Evolutionary conservation across 495 filamentous ascomycete species (phyloP).

Genomic region (Talaromyces borbonicus): DNA sequence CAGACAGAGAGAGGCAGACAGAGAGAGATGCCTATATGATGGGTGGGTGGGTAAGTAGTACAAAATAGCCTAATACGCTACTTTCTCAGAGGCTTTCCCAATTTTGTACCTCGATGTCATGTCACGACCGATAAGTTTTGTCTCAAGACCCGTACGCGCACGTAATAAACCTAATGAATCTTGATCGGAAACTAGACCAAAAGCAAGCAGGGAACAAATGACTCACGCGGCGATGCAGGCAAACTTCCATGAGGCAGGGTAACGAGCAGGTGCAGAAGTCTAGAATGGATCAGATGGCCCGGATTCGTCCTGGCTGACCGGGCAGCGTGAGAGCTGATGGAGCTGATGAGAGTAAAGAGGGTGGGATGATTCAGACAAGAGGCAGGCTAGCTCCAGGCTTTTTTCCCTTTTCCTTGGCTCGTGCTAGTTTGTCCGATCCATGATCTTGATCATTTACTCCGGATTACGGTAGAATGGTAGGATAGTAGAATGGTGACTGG

Average conservation of each 20-base stretch:
- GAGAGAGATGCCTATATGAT: slow-evolving; percentile 9
- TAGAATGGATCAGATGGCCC: slow-evolving; percentile 37
- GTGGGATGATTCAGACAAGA: slow-evolving; percentile 4
- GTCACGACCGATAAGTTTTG: too few relatives aligned
- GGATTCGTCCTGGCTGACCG: slow-evolving; percentile 1
- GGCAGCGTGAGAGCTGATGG: slow-evolving; percentile 6
- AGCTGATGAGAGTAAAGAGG: neutral
- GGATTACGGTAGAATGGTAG: too few relatives aligned
- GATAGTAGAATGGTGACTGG: too few relatives aligned
- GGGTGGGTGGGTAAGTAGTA: slow-evolving; percentile 18
- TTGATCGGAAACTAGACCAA: slow-evolving; percentile 7
- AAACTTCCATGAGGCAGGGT: slow-evolving; percentile 3
- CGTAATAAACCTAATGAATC: too few relatives aligned
- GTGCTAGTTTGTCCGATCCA: too few relatives aligned
- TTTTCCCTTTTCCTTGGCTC: neutral
- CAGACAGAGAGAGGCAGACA: too few relatives aligned
- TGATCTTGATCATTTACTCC: too few relatives aligned
- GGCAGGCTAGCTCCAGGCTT: too few relatives aligned
- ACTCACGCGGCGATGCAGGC: slow-evolving; percentile 9
- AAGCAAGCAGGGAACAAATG: slow-evolving; percentile 7
- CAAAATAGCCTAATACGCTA: too few relatives aligned
- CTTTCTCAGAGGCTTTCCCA: too few relatives aligned
- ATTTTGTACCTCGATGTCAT: too few relatives aligned
- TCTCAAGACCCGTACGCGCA: too few relatives aligned
- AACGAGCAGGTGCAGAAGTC: slow-evolving; percentile 4